Conservation (phyloP, 331 rosid genomes). For the Spiraea crenata region DNA sequence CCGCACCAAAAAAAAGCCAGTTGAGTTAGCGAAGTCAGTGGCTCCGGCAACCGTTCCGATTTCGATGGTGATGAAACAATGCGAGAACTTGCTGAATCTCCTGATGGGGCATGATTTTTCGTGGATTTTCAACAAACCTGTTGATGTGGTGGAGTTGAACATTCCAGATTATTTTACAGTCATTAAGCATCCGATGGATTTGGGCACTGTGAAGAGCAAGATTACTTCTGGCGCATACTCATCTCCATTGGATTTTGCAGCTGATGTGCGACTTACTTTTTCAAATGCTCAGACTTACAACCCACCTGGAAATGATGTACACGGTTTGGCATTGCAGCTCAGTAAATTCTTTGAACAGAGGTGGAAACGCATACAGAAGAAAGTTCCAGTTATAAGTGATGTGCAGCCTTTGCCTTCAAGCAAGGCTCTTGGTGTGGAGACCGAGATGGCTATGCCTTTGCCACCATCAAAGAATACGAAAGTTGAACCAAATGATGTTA, state of each 20-base stretch:
- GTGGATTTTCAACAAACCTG: conserved; percentile 72
- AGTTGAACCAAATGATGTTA: conserved; percentile 29
- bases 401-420: conserved; percentile 47
- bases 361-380: conserved; percentile 74
- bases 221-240: conserved; percentile 52
- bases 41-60: conserved; percentile 38
- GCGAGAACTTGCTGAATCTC: conserved; percentile 49
- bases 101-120: conserved; percentile 53
- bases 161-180: conserved; percentile 81
- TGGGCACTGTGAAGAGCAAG: conserved; percentile 76
- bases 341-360: conserved; percentile 61
- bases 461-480: conserved; percentile 63
- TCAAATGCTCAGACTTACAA: conserved; percentile 84
- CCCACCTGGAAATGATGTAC: conserved; percentile 67
- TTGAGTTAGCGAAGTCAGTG: conserved; percentile 41
- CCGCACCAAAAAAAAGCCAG: conserved; percentile 40
- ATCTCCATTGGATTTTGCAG: conserved; percentile 59
- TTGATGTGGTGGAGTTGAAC: conserved; percentile 68
- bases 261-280: conserved; percentile 78
- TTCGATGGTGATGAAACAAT: conserved; percentile 54
- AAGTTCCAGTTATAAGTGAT: conserved; percentile 39
- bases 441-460: conserved; percentile 31
- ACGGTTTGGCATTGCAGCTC: conserved; percentile 56
- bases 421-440: conserved; percentile 29
- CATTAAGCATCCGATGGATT: conserved; percentile 92